Evolutionary conservation across 331 rosid genomes (phyloP), one percentile per base, ranked within the genome.

Genomic region (Stylosanthes scabra): DNA sequence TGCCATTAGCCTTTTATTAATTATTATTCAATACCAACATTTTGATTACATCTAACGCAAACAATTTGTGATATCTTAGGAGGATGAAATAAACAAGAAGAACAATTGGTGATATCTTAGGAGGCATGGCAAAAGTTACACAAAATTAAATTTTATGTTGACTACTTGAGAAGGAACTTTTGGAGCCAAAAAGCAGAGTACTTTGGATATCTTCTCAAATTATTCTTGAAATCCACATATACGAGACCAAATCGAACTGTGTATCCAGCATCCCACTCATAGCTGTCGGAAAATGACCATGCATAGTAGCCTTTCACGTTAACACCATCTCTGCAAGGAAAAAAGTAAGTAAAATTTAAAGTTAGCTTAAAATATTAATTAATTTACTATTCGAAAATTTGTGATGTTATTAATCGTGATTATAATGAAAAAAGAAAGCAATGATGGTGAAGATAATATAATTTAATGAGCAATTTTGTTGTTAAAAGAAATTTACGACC

Each of bases 261-360:
- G 29, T 82, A 88, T 3, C 93, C 93, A 1, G 40, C 59, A 7
- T 59, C 57, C 93, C 90, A 86, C 42, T 88, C 93, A 59, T 80
- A 88, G 54, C 86, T 76, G 56, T 88, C 93, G 2, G 82, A 47
- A 74, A 80, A 75, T 45, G 92, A 82, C 96, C 92, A 87, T n/a
- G 82, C 87, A 68, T 85, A 87, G 15, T 77, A 89, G 1, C 96
- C 89, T 54, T 83, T 85, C 70, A 87, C 80, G 0, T 84, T 80
- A 7, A 59, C 86, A 3, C 92, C 87, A 0, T 75, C 74, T 46
- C 96, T 87, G 55, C 57, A 46, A 34, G 9, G 20, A 1, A 7
- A 40, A 49, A 20, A 10, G 9, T 2, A 0, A 1, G 37, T 45
- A 45, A 29, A 0, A 12, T 2, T 20, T 20, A 25, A 51, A 15